phyloP scores from a whole-genome alignment of 2,329 filamentous ascomycete species.

The Pseudocercospora crystallina region DNA sequence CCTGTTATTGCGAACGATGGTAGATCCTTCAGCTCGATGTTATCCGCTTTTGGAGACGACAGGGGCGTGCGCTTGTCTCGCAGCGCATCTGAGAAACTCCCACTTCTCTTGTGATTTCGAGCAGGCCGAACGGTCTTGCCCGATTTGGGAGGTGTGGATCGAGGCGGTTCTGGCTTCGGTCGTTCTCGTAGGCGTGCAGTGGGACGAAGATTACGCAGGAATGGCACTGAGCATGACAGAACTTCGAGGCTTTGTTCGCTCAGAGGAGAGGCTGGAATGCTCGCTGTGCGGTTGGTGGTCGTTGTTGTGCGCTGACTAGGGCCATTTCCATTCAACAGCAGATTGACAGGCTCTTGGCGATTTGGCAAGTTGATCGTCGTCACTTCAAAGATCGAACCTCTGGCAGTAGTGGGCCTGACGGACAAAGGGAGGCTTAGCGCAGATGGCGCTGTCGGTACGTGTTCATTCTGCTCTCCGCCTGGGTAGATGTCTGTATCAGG shows the following conservation, averaged over 20 bases:
- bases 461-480: constrained; percentile 56
- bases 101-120: constrained; percentile 74
- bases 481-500: constrained; percentile 69
- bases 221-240: constrained; percentile 60
- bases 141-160: constrained; percentile 5
- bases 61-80: constrained; percentile 63
- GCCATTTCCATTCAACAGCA: constrained; percentile 11
- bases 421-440: constrained; percentile 23
- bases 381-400: constrained; percentile 26
- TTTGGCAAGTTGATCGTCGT: constrained; percentile 24
- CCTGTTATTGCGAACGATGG: constrained; percentile 70
- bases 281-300: constrained; percentile 27
- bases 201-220: constrained; percentile 28
- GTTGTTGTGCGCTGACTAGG: constrained; percentile 17
- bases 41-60: constrained; percentile 47
- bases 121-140: constrained; percentile 27
- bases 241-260: constrained; percentile 57
- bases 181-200: constrained; percentile 19
- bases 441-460: constrained; percentile 14
- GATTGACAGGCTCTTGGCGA: constrained; percentile 7
- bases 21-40: constrained; percentile 39
- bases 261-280: constrained; percentile 44
- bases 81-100: constrained; percentile 81
- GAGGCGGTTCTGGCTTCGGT: constrained; percentile 10
- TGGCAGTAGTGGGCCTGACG: constrained; percentile 21